A percentile compares a stretch with the other conserved stretches of the same genome.
Conservation (phyloP, 2,329 filamentous ascomycete genomes). For the Fusarium sp. region DNA sequence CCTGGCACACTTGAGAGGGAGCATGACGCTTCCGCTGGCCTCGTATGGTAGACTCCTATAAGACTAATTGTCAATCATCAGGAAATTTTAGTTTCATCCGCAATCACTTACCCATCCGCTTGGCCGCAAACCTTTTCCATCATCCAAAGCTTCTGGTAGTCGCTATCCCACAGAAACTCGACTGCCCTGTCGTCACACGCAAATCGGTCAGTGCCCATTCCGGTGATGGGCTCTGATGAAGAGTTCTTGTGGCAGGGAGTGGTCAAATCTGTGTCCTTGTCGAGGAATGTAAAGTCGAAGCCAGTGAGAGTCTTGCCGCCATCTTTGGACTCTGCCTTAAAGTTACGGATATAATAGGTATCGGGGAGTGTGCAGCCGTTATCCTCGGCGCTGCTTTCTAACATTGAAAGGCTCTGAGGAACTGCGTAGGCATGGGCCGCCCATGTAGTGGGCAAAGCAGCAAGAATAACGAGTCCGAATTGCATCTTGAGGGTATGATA, state of each 20-base stretch:
- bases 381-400: conserved; percentile 40
- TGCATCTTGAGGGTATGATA: conserved; percentile 33
- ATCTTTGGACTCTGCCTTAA: conserved; percentile 52
- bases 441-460: conserved; percentile 39
- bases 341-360: conserved; percentile 55
- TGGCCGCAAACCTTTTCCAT: conserved; percentile 59
- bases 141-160: conserved; percentile 52
- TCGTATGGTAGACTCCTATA: conserved; percentile 48
- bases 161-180: conserved; percentile 58
- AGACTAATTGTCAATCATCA: conserved; percentile 4
- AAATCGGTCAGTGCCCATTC: conserved; percentile 51
- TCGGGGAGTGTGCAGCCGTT: conserved; percentile 54
- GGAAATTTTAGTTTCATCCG: neutral
- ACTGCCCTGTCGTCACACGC: conserved; percentile 57
- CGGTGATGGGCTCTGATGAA: conserved; percentile 51
- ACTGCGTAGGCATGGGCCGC: conserved; percentile 46
- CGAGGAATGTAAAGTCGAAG: conserved; percentile 57
- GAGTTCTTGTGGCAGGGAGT: conserved; percentile 60
- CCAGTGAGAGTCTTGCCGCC: conserved; percentile 49
- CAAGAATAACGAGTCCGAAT: conserved; percentile 35
- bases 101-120: conserved; percentile 50
- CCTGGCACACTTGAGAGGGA: conserved; percentile 39
- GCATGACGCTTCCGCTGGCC: conserved; percentile 46
- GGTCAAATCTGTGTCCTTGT: conserved; percentile 54
- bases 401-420: conserved; percentile 43